A percentile compares a stretch with the other conserved stretches of the same genome.
These are phyloP conservation scores for Coprinopsis marcescibilis DNA, from an alignment of 768 basidiomycete species.

Conservation along the genomic window DNA sequence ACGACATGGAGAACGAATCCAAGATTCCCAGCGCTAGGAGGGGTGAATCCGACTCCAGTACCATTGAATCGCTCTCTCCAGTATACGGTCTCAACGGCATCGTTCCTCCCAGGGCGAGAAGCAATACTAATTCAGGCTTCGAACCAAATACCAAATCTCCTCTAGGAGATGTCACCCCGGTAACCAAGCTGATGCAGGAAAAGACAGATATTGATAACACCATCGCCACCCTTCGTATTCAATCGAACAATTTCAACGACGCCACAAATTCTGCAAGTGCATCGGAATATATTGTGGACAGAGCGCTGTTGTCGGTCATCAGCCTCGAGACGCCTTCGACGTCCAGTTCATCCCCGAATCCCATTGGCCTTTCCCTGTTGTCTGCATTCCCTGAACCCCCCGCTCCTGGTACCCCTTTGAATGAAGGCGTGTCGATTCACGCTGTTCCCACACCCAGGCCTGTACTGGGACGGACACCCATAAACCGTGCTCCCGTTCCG, in stretches of 20 bases:
- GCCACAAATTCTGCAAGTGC: background rate
- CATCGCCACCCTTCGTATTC: conserved; percentile 46
- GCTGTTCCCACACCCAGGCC: background rate
- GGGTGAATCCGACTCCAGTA: conserved; percentile 1
- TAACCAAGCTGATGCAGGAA: conserved; percentile 51
- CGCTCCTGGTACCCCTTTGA: background rate
- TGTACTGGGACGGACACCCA: background rate
- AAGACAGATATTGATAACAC: conserved; percentile 60
- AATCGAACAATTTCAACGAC: background rate
- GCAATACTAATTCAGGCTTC: conserved; percentile 10
- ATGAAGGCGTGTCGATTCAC: too few species aligned
- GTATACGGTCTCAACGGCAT: conserved; percentile 35
- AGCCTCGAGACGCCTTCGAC: background rate
- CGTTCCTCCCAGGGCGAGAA: conserved; percentile 17
- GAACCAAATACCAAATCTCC: conserved; percentile 23
- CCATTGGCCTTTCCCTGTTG: conserved; percentile 62
- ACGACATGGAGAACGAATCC: conserved; percentile 16
- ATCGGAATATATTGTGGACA: background rate
- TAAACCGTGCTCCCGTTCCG: conserved; percentile 2
- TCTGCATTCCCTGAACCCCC: conserved; percentile 70
- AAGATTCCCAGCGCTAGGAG: conserved; percentile 2
- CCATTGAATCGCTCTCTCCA: conserved; percentile 30
- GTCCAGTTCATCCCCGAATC: conserved; percentile 22
- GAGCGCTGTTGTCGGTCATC: background rate
- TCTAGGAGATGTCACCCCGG: conserved; percentile 29